Conservation (phyloP, 805 yeast species). For the Saturnispora sanitii region DNA sequence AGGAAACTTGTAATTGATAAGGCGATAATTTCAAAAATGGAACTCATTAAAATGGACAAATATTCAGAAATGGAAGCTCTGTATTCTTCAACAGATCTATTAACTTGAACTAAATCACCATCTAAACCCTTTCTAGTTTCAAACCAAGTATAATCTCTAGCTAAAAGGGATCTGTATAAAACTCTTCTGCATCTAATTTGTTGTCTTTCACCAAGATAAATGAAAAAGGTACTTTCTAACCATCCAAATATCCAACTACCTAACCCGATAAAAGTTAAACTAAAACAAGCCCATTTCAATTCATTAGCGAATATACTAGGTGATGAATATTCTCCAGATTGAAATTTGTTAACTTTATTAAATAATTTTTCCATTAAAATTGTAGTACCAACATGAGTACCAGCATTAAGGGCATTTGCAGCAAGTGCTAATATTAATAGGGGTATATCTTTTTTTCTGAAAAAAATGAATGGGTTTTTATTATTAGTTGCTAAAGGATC, state of each 20-base stretch:
- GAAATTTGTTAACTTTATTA: constrained; percentile 29
- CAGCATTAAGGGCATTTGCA: constrained; percentile 39
- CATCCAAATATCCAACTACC: constrained; percentile 38
- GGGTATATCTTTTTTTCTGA: constrained; percentile 18
- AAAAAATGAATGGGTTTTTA: constrained; percentile 21
- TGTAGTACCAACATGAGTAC: constrained; percentile 51
- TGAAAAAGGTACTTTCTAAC: constrained; percentile 52
- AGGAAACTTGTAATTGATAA: constrained; percentile 56
- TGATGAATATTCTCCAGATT: constrained; percentile 24
- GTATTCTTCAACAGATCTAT: constrained; percentile 66
- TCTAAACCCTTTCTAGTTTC: constrained; percentile 46
- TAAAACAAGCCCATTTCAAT: constrained; percentile 28
- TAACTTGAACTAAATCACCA: constrained; percentile 57
- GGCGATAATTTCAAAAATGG: constrained; percentile 42
- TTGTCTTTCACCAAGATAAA: constrained; percentile 62
- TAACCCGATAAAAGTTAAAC: constrained; percentile 37
- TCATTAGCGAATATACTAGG: constrained; percentile 26
- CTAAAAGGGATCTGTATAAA: constrained; percentile 37
- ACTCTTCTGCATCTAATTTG: constrained; percentile 43
- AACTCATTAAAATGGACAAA: constrained; percentile 46
- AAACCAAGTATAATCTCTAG: constrained; percentile 48
- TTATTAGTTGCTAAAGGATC: not conserved
- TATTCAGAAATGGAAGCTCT: constrained; percentile 62
- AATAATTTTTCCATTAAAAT: constrained; percentile 61
- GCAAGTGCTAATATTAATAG: constrained; percentile 15